Percentiles rank a stretch among this genome's conserved stretches.
These are phyloP conservation scores for Didymella glomerata DNA, from an alignment of 2,329 filamentous ascomycete genomes.

Conservation along the genomic window DNA sequence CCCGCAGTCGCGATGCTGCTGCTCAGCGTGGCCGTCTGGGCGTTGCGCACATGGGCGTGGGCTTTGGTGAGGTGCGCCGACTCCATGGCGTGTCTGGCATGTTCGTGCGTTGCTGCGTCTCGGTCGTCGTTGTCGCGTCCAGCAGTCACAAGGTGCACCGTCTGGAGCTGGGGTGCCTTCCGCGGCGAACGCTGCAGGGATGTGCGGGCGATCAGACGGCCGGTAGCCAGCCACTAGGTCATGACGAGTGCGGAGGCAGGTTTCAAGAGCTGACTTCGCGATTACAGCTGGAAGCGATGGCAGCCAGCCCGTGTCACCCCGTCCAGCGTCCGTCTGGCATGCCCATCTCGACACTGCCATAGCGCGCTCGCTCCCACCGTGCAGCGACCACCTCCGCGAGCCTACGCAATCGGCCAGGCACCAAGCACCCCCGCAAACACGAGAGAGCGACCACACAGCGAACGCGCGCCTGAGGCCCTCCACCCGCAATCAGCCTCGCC, in stretches of 20 bases:
- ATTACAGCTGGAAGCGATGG: neutral
- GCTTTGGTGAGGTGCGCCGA: conserved; percentile 75
- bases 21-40: conserved; percentile 73
- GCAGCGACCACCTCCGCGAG: conserved; percentile 1
- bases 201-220: conserved; percentile 12
- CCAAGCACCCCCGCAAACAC: conserved; percentile 2
- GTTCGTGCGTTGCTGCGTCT: conserved; percentile 3
- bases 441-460: neutral
- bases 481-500: neutral
- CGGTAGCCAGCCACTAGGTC: conserved; percentile 6
- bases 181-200: conserved; percentile 6
- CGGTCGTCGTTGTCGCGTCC: neutral
- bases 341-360: conserved; percentile 2
- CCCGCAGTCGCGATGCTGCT: conserved; percentile 81
- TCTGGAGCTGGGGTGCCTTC: neutral
- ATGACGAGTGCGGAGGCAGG: conserved; percentile 18
- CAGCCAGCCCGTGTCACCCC: neutral
- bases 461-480: conserved; percentile 1
- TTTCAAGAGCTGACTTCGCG: conserved; percentile 11
- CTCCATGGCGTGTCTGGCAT: conserved; percentile 64
- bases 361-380: neutral
- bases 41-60: conserved; percentile 87
- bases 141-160: neutral
- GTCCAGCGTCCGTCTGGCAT: neutral
- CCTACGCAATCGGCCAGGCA: conserved; percentile 12